Base-by-base conservation (phyloP, 345 rosid species). In the Draba incana region DNA sequence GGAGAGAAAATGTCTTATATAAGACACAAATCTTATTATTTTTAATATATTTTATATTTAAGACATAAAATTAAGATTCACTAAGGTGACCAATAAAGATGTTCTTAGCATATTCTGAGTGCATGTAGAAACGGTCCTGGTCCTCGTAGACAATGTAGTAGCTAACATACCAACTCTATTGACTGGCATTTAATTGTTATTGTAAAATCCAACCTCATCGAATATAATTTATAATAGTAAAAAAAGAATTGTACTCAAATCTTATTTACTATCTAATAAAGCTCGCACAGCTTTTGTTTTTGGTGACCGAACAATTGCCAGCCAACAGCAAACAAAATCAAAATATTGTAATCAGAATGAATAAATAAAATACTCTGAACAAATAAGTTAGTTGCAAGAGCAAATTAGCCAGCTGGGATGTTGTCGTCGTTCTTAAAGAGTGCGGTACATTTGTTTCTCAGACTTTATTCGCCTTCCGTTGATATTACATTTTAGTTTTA, bases 321-420 rank as follows among this genome's bases (percentile, higher is more conserved):
- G 61, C 77, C 71, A 64, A 62, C 44, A 57, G 52, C 70, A 57
- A 63, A 71, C 69, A 62, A 35, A 54, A 45, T 38, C 11, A 62
- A 44, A 24, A 53, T 35, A 51, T 37, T 48, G 6, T 10, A 47
- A 57, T 25, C 23, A 25, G 2, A 42, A 51, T 0, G 41, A 25
- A 41, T 39, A 42, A 27, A 43, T 13, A 39, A 57, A 45, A 65
- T 27, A 46, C 10, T 39, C 12, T 57, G 77, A 72, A 50, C 66
- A 65, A 65, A 50, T 39, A 57, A 65, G 71, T 72, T 72, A 50
- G 71, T 64, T 72, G 71, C 60, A 57, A 64, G 47, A 64, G 43
- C 46, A 39, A 57, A 57, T 10, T 23, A 64, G 66, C 60, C 53
- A 57, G 66, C 66, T 65, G 71, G 45, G 57, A 35, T 71, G 15